Evolutionary conservation across 371 early-diverging fungal species (phyloP).

Genomic region (Mucor saturninus): DNA sequence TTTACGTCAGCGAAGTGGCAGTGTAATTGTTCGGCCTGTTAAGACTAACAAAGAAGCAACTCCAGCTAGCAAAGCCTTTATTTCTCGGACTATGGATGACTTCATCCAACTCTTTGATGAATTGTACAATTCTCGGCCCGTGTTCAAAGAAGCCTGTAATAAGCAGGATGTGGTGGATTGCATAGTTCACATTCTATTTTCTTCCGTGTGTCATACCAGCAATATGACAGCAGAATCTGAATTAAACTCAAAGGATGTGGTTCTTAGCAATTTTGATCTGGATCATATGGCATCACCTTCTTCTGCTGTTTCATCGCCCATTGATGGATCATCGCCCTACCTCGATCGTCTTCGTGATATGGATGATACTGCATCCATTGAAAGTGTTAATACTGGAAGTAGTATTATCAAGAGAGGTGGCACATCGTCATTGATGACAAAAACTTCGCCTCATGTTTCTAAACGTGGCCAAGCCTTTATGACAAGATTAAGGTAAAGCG

Average conservation of each 20-base stretch:
- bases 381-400: conserved; percentile 13
- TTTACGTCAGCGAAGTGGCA: conserved; percentile 27
- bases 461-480: conserved; percentile 37
- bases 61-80: conserved; percentile 1
- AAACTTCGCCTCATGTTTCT: conserved; percentile 52
- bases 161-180: conserved; percentile 65
- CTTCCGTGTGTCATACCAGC: conserved; percentile 54
- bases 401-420: conserved; percentile 56
- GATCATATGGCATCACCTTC: conserved; percentile 18
- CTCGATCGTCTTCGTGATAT: conserved; percentile 17
- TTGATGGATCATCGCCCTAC: conserved; percentile 3
- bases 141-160: conserved; percentile 60
- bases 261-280: conserved; percentile 31
- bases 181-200: conserved; percentile 58
- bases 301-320: conserved; percentile 23
- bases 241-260: conserved; percentile 45
- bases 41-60: conserved; percentile 1
- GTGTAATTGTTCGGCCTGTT: conserved; percentile 11
- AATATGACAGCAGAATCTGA: conserved; percentile 53
- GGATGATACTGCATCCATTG: conserved; percentile 26
- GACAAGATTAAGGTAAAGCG: conserved; percentile 29
- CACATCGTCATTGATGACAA: conserved; percentile 45
- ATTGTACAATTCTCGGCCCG: conserved; percentile 56
- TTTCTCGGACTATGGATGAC: conserved; percentile 35
- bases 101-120: conserved; percentile 63